A percentile compares a stretch with the other conserved stretches of the same genome.
Evolutionary conservation across 768 basidiomycete species (phyloP).

Genomic region (Tricholoma terreum): DNA sequence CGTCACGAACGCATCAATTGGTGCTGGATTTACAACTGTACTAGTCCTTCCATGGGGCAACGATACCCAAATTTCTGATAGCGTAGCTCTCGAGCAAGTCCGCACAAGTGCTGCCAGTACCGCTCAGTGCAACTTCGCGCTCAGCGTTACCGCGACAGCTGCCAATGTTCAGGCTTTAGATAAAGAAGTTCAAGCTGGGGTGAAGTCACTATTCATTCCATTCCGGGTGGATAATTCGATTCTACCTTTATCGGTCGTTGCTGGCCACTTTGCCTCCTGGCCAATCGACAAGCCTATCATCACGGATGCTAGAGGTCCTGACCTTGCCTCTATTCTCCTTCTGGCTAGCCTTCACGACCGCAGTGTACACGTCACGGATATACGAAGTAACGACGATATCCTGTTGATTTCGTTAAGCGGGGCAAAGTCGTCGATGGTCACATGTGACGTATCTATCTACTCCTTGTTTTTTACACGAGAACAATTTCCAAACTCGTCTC

Average conservation of each 20-base stretch:
- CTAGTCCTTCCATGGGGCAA: constrained; percentile 74
- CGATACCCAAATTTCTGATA: constrained; percentile 62
- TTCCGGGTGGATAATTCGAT: constrained; percentile 49
- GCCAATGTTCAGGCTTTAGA: constrained; percentile 61
- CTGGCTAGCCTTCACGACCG: constrained; percentile 91
- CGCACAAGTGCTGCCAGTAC: constrained; percentile 57
- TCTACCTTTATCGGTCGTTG: constrained; percentile 69
- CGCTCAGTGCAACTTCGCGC: constrained; percentile 85
- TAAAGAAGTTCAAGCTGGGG: constrained; percentile 75
- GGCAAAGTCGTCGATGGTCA: constrained; percentile 88
- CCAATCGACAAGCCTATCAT: constrained; percentile 89
- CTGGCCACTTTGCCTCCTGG: constrained; percentile 89
- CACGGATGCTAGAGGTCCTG: constrained; percentile 88
- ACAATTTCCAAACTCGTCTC: constrained; percentile 62
- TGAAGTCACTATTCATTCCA: constrained; percentile 85
- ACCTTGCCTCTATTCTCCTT: constrained; percentile 89
- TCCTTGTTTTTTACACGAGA: constrained; percentile 83
- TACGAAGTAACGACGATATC: constrained; percentile 83
- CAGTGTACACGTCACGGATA: constrained; percentile 87
- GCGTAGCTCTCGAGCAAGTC: constrained; percentile 62
- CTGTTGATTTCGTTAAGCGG: constrained; percentile 92
- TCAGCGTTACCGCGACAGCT: constrained; percentile 73
- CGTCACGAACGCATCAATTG: constrained; percentile 77
- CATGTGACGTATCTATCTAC: constrained; percentile 93
- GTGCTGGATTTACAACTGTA: constrained; percentile 87